Evolutionary conservation across 495 filamentous ascomycete species (phyloP), one percentile per base, ranked within the genome.

Genomic region (Neurospora sp.): DNA sequence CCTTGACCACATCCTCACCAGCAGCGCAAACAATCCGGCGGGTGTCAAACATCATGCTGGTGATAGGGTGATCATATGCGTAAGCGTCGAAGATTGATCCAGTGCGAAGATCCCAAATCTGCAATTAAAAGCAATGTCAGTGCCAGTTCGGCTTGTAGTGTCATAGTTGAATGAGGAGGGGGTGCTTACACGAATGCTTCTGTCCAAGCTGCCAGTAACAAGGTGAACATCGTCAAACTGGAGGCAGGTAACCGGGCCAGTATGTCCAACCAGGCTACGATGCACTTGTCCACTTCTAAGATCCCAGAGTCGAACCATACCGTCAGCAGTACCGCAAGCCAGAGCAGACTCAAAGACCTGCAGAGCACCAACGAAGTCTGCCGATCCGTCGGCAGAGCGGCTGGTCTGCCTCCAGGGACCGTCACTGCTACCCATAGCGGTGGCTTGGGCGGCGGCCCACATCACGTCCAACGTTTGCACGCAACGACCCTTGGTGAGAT

Each of bases 21-120:
- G 93, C 94, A 4, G 96, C 94, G 62, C 93, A 89, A 9, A 95
- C 94, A 74, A 99, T 99, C 54, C 96, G 90, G 38, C 94, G 90
- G 14, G 87, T 85, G 81, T 99, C 96, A 78, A 99, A 99, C 90
- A 96, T 96, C 96, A 98, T 98, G 85, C 92, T 94, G 35, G 93
- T 97, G 75, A 99, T 88, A 0, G 95, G 91, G 78, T 93, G 87
- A 79, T 98, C 94, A 81, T 98, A 99, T 59, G 96, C 96, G 78
- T 92, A 99, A 39, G 94, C 96, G 79, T 99, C 96, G 79, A 91
- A 93, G 76, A 99, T 98, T 16, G 94, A 94, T 46, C 96, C 96
- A 16, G 92, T 99, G 48, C 96, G 92, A 59, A 99, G 90, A 84
- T 99, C 96, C 96, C 96, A 99, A 79, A 99, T 98, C 96, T 99